phyloP scores from a whole-genome alignment of 2,329 filamentous ascomycete genomes.

The Aureobasidium mangrovei region DNA sequence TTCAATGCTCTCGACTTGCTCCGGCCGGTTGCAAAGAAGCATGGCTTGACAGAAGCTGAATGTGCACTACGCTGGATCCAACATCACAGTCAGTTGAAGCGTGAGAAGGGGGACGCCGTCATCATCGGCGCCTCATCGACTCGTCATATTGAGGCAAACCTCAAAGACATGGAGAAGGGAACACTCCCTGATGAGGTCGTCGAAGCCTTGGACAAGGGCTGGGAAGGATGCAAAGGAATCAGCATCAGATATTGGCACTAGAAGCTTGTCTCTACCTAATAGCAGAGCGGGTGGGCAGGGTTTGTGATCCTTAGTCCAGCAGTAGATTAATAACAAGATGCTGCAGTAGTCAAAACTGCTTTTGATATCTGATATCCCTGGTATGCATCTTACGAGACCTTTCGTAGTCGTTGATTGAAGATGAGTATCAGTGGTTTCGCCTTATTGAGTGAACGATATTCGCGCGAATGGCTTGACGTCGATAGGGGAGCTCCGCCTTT shows the following conservation, averaged over 20 bases:
- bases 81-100: conserved; percentile 34
- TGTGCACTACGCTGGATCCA: conserved; percentile 39
- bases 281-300: too few relatives aligned
- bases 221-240: conserved; percentile 26
- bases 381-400: too few relatives aligned
- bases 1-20: conserved; percentile 38
- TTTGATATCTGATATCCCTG: background rate
- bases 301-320: background rate
- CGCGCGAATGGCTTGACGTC: too few relatives aligned
- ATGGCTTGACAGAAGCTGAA: conserved; percentile 35
- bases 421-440: too few relatives aligned
- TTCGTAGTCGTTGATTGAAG: too few relatives aligned
- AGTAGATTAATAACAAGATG: background rate
- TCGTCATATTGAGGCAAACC: conserved; percentile 32
- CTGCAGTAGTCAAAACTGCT: background rate
- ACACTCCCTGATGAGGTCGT: conserved; percentile 34
- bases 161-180: conserved; percentile 32
- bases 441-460: too few relatives aligned
- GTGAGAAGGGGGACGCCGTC: conserved; percentile 29
- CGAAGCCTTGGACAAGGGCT: conserved; percentile 31
- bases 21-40: conserved; percentile 29
- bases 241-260: conserved; percentile 29
- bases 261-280: background rate
- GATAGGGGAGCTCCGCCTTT: too few relatives aligned
- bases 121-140: conserved; percentile 32